A percentile compares a stretch with the other conserved stretches of the same genome.
Conservation (phyloP, 2,329 filamentous ascomycete genomes). For the Colletotrichum sp. region DNA sequence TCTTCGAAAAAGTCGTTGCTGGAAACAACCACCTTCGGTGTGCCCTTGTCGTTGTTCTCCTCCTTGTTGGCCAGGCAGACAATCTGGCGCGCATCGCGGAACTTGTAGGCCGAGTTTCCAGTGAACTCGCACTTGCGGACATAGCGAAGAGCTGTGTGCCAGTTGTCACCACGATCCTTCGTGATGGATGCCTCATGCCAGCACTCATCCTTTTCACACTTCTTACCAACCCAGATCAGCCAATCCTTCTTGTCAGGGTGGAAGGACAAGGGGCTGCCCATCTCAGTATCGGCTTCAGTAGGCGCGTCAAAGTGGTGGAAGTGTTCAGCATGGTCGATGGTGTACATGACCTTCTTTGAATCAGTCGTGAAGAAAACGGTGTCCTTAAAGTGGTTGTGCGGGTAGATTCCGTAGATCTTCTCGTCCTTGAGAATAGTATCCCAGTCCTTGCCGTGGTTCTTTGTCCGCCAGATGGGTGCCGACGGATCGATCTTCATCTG, state of each 20-base stretch:
- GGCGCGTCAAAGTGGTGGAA: slow-evolving; percentile 78
- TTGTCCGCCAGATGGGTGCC: slow-evolving; percentile 72
- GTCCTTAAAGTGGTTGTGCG: slow-evolving; percentile 83
- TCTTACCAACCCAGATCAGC: slow-evolving; percentile 87
- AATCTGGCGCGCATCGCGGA: slow-evolving; percentile 59
- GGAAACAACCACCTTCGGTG: slow-evolving; percentile 72
- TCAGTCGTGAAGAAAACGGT: slow-evolving; percentile 84
- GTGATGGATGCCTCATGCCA: slow-evolving; percentile 78
- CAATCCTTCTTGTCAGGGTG: slow-evolving; percentile 87
- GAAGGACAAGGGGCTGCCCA: slow-evolving; percentile 67
- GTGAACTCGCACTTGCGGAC: slow-evolving; percentile 89
- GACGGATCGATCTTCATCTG: slow-evolving; percentile 38
- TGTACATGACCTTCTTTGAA: slow-evolving; percentile 74
- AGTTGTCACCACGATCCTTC: slow-evolving; percentile 79
- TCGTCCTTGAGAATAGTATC: slow-evolving; percentile 71
- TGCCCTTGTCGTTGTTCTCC: slow-evolving; percentile 67
- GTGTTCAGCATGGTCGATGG: slow-evolving; percentile 75
- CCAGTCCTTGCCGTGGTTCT: slow-evolving; percentile 92
- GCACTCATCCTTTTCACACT: slow-evolving; percentile 70
- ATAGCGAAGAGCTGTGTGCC: slow-evolving; percentile 76
- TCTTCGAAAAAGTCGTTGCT: slow-evolving; percentile 80
- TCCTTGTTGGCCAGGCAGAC: slow-evolving; percentile 62
- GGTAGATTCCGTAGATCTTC: slow-evolving; percentile 72
- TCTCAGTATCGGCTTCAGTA: slow-evolving; percentile 43
- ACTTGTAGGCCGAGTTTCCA: slow-evolving; percentile 62